These are phyloP conservation scores for Coemansia guatemalensis DNA, from an alignment of 192 early-diverging fungal genomes.

Conservation along the genomic window DNA sequence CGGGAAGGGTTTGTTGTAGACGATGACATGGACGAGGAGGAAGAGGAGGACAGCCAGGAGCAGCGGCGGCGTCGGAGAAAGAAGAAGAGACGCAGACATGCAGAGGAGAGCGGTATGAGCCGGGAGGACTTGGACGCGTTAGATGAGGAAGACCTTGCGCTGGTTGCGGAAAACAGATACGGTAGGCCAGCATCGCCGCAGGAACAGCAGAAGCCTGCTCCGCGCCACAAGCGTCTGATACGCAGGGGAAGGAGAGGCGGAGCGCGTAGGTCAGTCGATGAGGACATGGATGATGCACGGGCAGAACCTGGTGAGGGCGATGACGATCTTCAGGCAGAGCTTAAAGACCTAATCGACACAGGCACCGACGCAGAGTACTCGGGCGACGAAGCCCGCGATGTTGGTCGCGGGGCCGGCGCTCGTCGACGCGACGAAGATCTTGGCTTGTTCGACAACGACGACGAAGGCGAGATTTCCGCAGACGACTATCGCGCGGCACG, in stretches of 20 bases:
- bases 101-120: neutral
- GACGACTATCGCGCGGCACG: constrained; percentile 16
- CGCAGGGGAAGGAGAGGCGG: constrained; percentile 51
- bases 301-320: constrained; percentile 8
- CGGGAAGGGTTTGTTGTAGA: constrained; percentile 74
- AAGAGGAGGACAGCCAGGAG: constrained; percentile 55
- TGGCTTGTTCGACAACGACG: constrained; percentile 47
- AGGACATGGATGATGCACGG: constrained; percentile 38
- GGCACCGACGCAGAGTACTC: constrained; percentile 22
- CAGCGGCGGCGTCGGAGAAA: constrained; percentile 55
- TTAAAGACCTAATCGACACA: constrained; percentile 30
- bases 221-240: constrained; percentile 74
- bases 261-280: constrained; percentile 47
- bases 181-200: constrained; percentile 27
- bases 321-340: constrained; percentile 46
- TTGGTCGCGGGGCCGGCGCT: neutral
- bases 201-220: constrained; percentile 50
- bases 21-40: constrained; percentile 68
- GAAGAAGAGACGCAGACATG: constrained; percentile 20
- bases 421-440: constrained; percentile 21
- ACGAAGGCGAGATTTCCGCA: constrained; percentile 17
- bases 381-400: constrained; percentile 9
- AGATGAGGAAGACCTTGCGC: constrained; percentile 91
- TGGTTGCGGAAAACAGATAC: constrained; percentile 86
- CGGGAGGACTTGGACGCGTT: constrained; percentile 64